These are phyloP conservation scores for Fagopyrum esculentum DNA, from an alignment of 148 eudicot genomes.

Conservation along the genomic window DNA sequence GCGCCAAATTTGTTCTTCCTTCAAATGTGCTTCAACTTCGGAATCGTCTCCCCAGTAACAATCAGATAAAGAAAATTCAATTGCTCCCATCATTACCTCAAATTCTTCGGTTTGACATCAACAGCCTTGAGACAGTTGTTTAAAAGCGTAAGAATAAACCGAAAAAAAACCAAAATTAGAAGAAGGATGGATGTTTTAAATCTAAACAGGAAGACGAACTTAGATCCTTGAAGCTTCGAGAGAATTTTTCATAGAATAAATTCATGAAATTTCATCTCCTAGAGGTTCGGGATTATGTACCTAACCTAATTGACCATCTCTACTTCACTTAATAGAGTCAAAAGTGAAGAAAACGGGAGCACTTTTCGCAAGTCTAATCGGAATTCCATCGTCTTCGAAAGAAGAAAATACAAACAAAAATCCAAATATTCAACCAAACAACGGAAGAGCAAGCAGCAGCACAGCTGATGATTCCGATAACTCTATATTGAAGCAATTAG, in stretches of 20 bases:
- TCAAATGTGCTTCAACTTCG: background rate
- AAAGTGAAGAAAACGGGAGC: background rate
- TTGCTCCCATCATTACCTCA: background rate
- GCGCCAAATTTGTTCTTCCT: background rate
- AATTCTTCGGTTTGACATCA: background rate
- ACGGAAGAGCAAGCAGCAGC: background rate
- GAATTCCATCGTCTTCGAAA: background rate
- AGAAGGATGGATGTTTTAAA: background rate
- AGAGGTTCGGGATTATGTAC: background rate
- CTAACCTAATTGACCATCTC: background rate
- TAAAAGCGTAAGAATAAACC: background rate
- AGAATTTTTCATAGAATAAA: background rate
- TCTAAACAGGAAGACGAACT: background rate
- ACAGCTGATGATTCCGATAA: background rate
- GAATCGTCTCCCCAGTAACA: background rate
- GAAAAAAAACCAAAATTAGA: background rate
- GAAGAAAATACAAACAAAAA: background rate
- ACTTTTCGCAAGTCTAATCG: background rate
- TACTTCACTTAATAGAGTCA: background rate
- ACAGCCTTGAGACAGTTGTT: background rate
- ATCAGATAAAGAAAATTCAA: constrained; percentile 9
- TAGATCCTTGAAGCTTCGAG: constrained; percentile 1
- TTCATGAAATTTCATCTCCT: background rate
- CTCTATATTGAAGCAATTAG: background rate
- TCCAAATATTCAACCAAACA: background rate